phyloP scores from a whole-genome alignment of 768 basidiomycete species.

The Tricholoma bakamatsutake region DNA sequence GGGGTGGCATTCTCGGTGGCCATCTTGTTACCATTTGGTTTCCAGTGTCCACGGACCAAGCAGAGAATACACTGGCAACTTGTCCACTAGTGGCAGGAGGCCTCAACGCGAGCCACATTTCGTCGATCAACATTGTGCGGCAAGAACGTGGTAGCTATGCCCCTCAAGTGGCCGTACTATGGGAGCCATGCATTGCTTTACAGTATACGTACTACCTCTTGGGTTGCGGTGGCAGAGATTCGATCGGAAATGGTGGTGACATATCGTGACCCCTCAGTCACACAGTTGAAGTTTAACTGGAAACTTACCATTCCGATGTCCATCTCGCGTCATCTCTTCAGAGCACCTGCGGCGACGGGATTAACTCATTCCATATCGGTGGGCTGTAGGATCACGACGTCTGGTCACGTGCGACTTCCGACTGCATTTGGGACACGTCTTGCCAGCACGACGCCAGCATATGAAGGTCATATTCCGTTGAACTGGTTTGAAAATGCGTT shows the following conservation, averaged over 20 bases:
- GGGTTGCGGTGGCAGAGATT: not conserved
- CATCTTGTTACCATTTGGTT: not conserved
- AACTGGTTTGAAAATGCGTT: constrained; percentile 79
- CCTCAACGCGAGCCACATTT: not conserved
- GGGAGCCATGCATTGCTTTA: not conserved
- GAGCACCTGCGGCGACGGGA: not conserved
- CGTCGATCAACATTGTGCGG: constrained; percentile 1
- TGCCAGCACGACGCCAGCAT: constrained; percentile 42
- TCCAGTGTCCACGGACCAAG: not conserved
- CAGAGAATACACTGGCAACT: not conserved
- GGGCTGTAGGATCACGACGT: not conserved
- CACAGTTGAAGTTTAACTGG: not conserved
- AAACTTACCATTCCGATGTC: not conserved
- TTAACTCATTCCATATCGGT: not conserved
- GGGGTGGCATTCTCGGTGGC: not conserved
- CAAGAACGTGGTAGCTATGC: not conserved
- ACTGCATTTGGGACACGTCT: constrained; percentile 7
- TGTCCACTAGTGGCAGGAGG: not conserved
- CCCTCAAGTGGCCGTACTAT: not conserved
- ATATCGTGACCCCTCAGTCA: not conserved
- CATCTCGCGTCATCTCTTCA: not conserved
- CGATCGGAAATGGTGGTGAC: not conserved
- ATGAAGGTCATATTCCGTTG: constrained; percentile 79
- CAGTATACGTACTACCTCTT: not conserved
- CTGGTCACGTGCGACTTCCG: not conserved